Base-by-base conservation (phyloP, 2,329 filamentous ascomycete species). In the Penicillium sp. region DNA sequence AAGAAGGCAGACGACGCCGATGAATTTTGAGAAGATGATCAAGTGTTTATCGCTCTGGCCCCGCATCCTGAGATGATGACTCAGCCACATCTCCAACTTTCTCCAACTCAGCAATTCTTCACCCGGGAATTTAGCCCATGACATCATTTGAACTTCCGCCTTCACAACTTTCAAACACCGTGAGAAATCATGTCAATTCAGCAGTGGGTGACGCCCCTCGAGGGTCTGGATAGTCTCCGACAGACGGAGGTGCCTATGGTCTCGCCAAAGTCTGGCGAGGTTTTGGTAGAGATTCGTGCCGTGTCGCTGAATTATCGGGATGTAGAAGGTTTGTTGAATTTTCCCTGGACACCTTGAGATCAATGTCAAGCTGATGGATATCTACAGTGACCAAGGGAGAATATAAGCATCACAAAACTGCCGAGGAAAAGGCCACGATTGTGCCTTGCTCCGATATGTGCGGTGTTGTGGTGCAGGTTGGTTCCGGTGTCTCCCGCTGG, bases 371-470 rank as follows among this genome's bases (percentile, higher is more conserved):
- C 58, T 53, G n/a, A 60, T n/a, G 3, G 4, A 5, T 1, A 19
- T 5, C 40, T n/a, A 28, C 60, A 88, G 88, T 91, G 22, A 81
- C 80, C 69, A 87, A 83, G 78, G 89, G 89, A 33, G 79, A 85
- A 13, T 91, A 90, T 78, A 86, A 81, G 70, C 87, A 91, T 74
- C 87, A 90, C 77, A 82, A 83, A 66, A 80, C 82, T 4, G 76
- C 86, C 49, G 75, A 72, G 40, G 69, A 77, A 60, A 63, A 68
- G 52, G 55, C 73, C 55, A 61, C 80, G 58, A 68, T 90, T 13
- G 85, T 91, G 1, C 87, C 88, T 1, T 88, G 86, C 74, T 89
- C 87, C 25, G 89, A 92, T 74, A 89, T 89, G 82, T 89, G 87
- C 75, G 89, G 89, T 48, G 80, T 81, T 8, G 79, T 91, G 49